Base-by-base conservation (phyloP, 2,329 filamentous ascomycete genomes). In the Bipolaris zeicola region DNA sequence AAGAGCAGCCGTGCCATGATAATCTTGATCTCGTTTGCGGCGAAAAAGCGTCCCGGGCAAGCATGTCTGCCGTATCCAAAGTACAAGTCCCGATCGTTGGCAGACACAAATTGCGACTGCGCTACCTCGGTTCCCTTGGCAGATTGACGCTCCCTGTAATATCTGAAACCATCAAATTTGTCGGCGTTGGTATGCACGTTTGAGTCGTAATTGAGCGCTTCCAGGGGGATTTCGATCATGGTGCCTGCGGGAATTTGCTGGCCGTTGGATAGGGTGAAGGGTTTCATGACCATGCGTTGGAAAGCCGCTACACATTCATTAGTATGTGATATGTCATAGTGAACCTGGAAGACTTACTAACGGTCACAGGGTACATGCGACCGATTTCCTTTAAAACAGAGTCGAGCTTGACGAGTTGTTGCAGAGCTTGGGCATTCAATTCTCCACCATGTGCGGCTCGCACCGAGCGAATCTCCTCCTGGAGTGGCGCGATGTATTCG, bases 191-290 rank as follows among this genome's bases (percentile, higher is more conserved):
- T 1, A 14, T 10, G 14, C 24, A 44, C 6, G 2, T 33, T 14
- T 28, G n/a, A n/a, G 24, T 44, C 42, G 5, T n/a, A 8, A 6
- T 6, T 18, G 13, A 44, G 8, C 5, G 42, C 24, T 5, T 28
- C 10, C n/a, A n/a, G 8, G 10, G 4, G 42, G 6, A 6, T 8
- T 10, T 16, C 24, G 31, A 46, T 41, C 24, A 38, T 14, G 6
- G n/a, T 28, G 31, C 63, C 36, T 11, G 62, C 47, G 1, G 74
- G 73, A 13, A 75, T 64, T 47, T 77, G 74, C 36, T 83, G 79
- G 16, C 83, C 83, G 62, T 82, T 81, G 28, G 82, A 83, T 0
- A 85, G 78, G 1, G 77, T 77, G 60, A 85, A 76, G 1, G 78
- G 71, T 59, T 78, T 75, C 39, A 81, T 69, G n/a, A 82, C 81